A percentile compares a stretch with the other conserved stretches of the same genome.
These are phyloP conservation scores for Penicillium manginii DNA, from an alignment of 495 filamentous ascomycete genomes.

Conservation along the genomic window DNA sequence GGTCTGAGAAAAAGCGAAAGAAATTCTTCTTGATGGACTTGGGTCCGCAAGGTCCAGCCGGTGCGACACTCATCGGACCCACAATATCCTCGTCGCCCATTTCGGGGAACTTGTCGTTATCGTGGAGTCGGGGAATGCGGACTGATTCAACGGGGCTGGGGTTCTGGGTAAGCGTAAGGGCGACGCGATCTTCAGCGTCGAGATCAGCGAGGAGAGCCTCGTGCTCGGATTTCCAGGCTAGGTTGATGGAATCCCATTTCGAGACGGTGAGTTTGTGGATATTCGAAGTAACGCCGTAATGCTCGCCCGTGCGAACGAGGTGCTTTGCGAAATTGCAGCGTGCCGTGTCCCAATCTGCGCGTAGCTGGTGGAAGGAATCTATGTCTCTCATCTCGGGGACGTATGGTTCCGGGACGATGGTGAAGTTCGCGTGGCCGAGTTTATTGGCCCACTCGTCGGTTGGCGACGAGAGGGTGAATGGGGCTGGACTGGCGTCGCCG, in stretches of 20 bases:
- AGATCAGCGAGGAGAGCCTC: slow-evolving; percentile 59
- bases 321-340: slow-evolving; percentile 82
- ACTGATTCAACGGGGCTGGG: slow-evolving; percentile 49
- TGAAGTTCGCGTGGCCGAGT: slow-evolving; percentile 92
- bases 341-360: slow-evolving; percentile 79
- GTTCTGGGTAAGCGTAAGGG: slow-evolving; percentile 48
- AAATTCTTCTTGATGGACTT: slow-evolving; percentile 47
- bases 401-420: slow-evolving; percentile 82
- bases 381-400: slow-evolving; percentile 61
- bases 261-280: slow-evolving; percentile 60
- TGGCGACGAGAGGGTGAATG: slow-evolving; percentile 63
- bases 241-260: not conserved
- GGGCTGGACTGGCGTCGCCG: slow-evolving; percentile 51
- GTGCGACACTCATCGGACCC: slow-evolving; percentile 74
- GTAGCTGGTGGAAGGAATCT: slow-evolving; percentile 66
- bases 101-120: slow-evolving; percentile 82
- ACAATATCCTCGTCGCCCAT: slow-evolving; percentile 90
- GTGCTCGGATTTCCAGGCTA: slow-evolving; percentile 35
- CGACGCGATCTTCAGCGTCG: slow-evolving; percentile 34
- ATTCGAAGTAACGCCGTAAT: slow-evolving; percentile 83
- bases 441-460: slow-evolving; percentile 80
- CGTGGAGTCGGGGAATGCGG: slow-evolving; percentile 64
- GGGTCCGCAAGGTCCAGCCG: slow-evolving; percentile 37
- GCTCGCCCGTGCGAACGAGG: slow-evolving; percentile 80
- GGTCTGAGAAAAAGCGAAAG: slow-evolving; percentile 52